Evolutionary conservation across 2,329 filamentous ascomycete species (phyloP), one percentile per base, ranked within the genome.

Genomic region (Colletotrichum aenigma): DNA sequence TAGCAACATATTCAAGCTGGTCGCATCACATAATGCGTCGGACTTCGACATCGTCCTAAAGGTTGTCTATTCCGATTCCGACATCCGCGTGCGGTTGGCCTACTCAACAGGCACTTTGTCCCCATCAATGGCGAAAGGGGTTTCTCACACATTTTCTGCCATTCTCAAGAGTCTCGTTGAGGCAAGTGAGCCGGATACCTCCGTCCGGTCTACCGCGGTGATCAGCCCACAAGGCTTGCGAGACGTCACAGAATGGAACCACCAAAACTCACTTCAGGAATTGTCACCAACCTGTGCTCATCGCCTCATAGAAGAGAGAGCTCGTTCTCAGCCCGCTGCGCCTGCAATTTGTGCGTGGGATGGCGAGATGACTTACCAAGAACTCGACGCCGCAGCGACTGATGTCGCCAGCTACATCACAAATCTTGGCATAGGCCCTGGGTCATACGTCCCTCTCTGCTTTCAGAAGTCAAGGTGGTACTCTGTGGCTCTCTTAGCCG

Each of bases 391-490:
- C 10, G 73, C 74, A 6, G 66, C 76, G 4, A 67, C 56, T 2
- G 15, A 15, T 16, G 28, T 77, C 1, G 70, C 74, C 6, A 28
- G 36, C 13, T 30, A 65, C 28, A 55, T 77, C 7, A n/a, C 32
- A 13, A 58, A 55, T 6, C 56, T 77, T 6, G 79, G 79, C 10
- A 76, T 81, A n/a, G 77, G 77, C 4, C 70, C 71, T 4, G 77
- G 78, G 3, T 76, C 74, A 5, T 75, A 78, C 16, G 73, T 84
- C 1, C 78, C 79, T 1, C 66, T 84, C 4, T 82, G 78, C 48
- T 80, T 81, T 16, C 78, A 82, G 13, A 84, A 83, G 68, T 82
- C 80, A 3, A 76, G 32, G 4, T 80, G 78, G 78, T 77, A 78
- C 21, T 62, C 80, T 1, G 78, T 83, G 2, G 79, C 79, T 3